A percentile compares a stretch with the other conserved stretches of the same genome.
Evolutionary conservation across 108 stramenopile species (phyloP).

Genomic region (Nannochloropsis granulata): DNA sequence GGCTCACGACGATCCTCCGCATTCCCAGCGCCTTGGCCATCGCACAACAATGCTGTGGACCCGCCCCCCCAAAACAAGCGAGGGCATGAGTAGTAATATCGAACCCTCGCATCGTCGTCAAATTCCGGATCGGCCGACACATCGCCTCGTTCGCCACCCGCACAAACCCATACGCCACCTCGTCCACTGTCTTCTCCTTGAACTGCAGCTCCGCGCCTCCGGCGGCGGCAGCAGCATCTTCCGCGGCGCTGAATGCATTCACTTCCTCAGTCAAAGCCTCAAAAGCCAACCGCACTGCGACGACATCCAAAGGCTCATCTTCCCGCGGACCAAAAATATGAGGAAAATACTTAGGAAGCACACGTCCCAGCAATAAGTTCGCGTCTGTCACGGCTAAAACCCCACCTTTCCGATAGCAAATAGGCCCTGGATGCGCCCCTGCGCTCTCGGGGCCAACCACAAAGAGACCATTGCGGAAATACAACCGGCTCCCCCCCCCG

Average conservation of each 20-base stretch:
- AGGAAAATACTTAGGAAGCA: conserved; percentile 79
- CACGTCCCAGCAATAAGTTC: conserved; percentile 81
- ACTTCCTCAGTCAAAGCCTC: conserved; percentile 47
- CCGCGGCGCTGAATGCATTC: conserved; percentile 26
- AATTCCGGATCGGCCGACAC: conserved; percentile 95
- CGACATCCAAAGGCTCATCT: conserved; percentile 79
- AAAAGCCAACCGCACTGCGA: conserved; percentile 66
- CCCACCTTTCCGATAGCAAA: conserved; percentile 89
- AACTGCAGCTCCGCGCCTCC: background rate
- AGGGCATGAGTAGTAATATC: conserved; percentile 67
- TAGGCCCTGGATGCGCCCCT: conserved; percentile 92
- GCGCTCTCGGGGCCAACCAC: conserved; percentile 88
- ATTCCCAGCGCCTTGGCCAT: conserved; percentile 80
- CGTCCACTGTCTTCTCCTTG: conserved; percentile 1
- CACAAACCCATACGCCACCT: conserved; percentile 88
- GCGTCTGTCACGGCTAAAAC: conserved; percentile 95
- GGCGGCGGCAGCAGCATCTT: background rate
- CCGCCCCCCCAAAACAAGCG: conserved; percentile 96
- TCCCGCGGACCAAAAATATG: conserved; percentile 89
- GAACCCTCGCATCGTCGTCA: conserved; percentile 87
- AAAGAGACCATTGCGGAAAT: conserved; percentile 74
- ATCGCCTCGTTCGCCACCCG: conserved; percentile 98
- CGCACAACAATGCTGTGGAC: conserved; percentile 90
- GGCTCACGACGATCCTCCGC: conserved; percentile 70
- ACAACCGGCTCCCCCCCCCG: conserved; percentile 55